Conservation (phyloP, 495 filamentous ascomycete species). For the Penicillium antarcticum region DNA sequence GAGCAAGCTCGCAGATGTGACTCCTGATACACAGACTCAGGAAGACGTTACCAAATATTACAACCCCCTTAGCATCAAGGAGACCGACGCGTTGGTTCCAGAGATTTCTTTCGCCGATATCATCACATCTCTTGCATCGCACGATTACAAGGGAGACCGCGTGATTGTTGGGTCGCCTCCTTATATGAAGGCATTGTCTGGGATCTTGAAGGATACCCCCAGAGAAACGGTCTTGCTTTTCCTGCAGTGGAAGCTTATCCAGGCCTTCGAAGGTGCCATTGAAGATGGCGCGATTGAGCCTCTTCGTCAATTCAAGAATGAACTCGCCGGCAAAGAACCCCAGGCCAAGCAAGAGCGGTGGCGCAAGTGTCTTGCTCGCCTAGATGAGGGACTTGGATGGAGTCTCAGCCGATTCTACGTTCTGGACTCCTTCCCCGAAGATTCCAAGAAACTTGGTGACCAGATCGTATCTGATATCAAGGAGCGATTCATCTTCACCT, state of each 20-base stretch:
- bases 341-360: slow-evolving; percentile 63
- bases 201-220: slow-evolving; percentile 43
- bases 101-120: slow-evolving; percentile 52
- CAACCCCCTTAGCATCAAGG: slow-evolving; percentile 51
- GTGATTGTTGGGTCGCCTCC: slow-evolving; percentile 57
- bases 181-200: slow-evolving; percentile 51
- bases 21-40: slow-evolving; percentile 55
- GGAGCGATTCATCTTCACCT: slow-evolving; percentile 56
- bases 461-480: slow-evolving; percentile 70
- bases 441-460: slow-evolving; percentile 63
- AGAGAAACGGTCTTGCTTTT: slow-evolving; percentile 52
- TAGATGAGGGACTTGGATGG: slow-evolving; percentile 57
- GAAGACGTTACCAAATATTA: slow-evolving; percentile 61
- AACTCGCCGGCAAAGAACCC: slow-evolving; percentile 57
- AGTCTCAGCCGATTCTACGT: slow-evolving; percentile 65
- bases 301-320: slow-evolving; percentile 56
- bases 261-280: slow-evolving; percentile 45
- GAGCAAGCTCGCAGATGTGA: slow-evolving; percentile 55
- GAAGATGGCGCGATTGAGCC: slow-evolving; percentile 58
- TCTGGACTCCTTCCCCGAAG: slow-evolving; percentile 60
- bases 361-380: slow-evolving; percentile 59
- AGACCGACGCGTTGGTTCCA: slow-evolving; percentile 51
- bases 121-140: slow-evolving; percentile 50
- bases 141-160: slow-evolving; percentile 44
- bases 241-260: slow-evolving; percentile 61